Base-by-base conservation (phyloP, 345 rosid genomes). In the Populus pruinosa region DNA sequence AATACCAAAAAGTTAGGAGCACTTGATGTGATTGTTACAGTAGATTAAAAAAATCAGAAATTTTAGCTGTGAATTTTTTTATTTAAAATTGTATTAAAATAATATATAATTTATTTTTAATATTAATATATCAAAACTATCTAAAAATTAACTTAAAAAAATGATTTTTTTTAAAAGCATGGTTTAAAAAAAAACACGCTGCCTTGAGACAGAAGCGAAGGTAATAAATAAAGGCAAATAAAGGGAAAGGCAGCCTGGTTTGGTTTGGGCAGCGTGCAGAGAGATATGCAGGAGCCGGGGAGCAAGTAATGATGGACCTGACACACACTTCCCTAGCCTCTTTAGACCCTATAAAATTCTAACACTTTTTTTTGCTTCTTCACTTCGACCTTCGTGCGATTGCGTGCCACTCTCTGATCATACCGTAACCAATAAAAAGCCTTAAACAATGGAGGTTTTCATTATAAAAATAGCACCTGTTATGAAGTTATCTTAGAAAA, bases 221-320 rank as follows among this genome's bases (percentile, higher is more conserved):
- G 59, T 8, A 33, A 33, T 33, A 33, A 11, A 71, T 9, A 50
- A 47, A 38, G 10, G 29, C 65, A 59, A 8, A 31, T 0, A 3
- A 33, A 56, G 4, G 39, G 41, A 53, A 44, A 21, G 9, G 5
- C 3, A 43, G 64, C 16, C 2, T 6, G 23, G 53, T 50, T 20
- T 27, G 65, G 71, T 16, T 33, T 44, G 66, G 23, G 80, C 80
- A 77, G 78, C 74, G 61, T 79, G 86, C 79, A 72, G 71, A 38
- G 49, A 31, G 62, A 29, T 17, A 49, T 78, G 83, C 83, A 80
- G 83, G 70, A 18, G 53, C 13, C 11, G 31, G 53, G 71, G 27
- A 68, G 76, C 74, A 76, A 50, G 85, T 74, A 70, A 84, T 84
- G 81, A 84, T 86, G 82, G 62, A 44, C 78, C 77, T 66, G 67